Conservation (phyloP, 1,284 basidiomycete species). For the Exsudoporus floridanus region DNA sequence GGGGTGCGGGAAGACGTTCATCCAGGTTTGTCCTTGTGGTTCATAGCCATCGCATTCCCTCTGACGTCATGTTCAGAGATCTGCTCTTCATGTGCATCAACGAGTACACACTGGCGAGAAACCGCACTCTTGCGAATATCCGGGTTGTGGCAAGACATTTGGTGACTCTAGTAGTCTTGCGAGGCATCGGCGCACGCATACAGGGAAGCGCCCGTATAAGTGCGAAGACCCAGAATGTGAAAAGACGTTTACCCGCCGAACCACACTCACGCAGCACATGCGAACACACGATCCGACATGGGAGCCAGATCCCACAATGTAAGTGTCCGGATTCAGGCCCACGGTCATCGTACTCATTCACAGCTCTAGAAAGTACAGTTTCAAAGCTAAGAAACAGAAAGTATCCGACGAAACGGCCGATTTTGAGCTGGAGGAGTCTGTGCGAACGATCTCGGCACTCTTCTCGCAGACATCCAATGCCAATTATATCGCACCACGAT, state of each 20-base stretch:
- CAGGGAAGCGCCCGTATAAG: slow-evolving; percentile 79
- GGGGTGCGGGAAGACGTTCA: slow-evolving; percentile 82
- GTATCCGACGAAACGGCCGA: slow-evolving; percentile 50
- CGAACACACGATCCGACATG: slow-evolving; percentile 76
- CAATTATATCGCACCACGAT: slow-evolving; percentile 27
- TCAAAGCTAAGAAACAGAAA: slow-evolving; percentile 68
- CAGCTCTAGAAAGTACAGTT: slow-evolving; percentile 63
- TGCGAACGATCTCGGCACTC: slow-evolving; percentile 67
- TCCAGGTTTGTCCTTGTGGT: slow-evolving; percentile 56
- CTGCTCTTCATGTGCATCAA: slow-evolving; percentile 82
- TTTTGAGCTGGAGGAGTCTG: slow-evolving; percentile 61
- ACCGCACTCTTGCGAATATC: slow-evolving; percentile 84
- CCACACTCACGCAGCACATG: slow-evolving; percentile 80
- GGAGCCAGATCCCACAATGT: slow-evolving; percentile 80
- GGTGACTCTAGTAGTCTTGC: slow-evolving; percentile 87
- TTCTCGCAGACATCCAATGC: slow-evolving; percentile 48
- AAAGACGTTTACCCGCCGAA: slow-evolving; percentile 81
- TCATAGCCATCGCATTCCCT: slow-evolving; percentile 3
- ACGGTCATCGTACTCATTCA: slow-evolving; percentile 12
- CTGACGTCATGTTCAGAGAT: slow-evolving; percentile 52
- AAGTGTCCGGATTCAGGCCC: slow-evolving; percentile 33
- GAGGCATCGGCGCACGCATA: slow-evolving; percentile 84
- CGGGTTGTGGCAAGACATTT: slow-evolving; percentile 80
- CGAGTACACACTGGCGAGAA: slow-evolving; percentile 89
- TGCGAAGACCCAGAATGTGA: slow-evolving; percentile 77